Conservation (phyloP, 2,329 filamentous ascomycete genomes). For the Pseudogymnoascus sp. region DNA sequence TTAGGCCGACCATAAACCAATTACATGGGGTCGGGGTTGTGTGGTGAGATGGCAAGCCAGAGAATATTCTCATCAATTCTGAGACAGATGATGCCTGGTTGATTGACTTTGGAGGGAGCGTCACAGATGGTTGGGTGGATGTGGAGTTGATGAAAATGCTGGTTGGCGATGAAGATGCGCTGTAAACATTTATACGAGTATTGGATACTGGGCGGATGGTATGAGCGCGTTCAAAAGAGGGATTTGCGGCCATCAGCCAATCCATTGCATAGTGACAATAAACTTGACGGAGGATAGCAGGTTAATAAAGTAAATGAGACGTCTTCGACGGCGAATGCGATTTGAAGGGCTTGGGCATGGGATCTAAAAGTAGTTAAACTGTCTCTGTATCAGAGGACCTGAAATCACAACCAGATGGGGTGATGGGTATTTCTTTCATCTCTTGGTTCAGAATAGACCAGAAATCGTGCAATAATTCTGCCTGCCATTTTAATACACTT, state of each 20-base stretch:
- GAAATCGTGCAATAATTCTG: too few relatives aligned
- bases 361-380: neutral
- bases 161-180: conserved; percentile 17
- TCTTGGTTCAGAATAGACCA: too few relatives aligned
- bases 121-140: conserved; percentile 20
- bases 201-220: too few relatives aligned
- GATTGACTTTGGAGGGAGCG: conserved; percentile 23
- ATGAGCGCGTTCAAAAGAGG: neutral
- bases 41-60: conserved; percentile 23
- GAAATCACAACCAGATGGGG: too few relatives aligned
- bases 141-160: conserved; percentile 14
- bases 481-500: too few relatives aligned
- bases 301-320: neutral
- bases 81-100: conserved; percentile 18
- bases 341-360: neutral
- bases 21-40: conserved; percentile 19
- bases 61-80: conserved; percentile 19
- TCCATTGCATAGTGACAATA: neutral
- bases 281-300: neutral
- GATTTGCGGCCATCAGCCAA: neutral
- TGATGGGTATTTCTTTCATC: too few relatives aligned
- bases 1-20: conserved; percentile 13
- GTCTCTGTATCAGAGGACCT: neutral
- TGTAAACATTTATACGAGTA: conserved; percentile 13
- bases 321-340: neutral